Percentiles rank a stretch among this genome's conserved stretches.
Evolutionary conservation across 352 stramenopile genomes (phyloP).

Genomic region (Phytophthora pini): DNA sequence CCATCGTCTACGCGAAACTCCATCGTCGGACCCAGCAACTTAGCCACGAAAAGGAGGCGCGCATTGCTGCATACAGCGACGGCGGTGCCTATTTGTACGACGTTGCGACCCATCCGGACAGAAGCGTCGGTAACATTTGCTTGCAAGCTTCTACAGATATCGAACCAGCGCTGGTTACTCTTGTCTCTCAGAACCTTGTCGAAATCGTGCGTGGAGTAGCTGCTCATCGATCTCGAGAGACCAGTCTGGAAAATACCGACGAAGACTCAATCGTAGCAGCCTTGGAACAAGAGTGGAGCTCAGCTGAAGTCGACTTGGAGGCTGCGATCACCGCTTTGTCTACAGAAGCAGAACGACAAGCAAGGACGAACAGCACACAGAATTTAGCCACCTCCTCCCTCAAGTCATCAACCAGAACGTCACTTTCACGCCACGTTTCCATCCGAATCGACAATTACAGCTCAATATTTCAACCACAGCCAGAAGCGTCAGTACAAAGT

Average conservation of each 20-base stretch:
- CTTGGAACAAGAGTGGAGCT: constrained; percentile 31
- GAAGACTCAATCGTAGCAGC: constrained; percentile 21
- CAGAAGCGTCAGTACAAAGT: constrained; percentile 17
- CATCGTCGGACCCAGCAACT: constrained; percentile 46
- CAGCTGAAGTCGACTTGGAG: constrained; percentile 29
- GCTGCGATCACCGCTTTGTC: constrained; percentile 20
- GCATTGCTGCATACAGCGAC: constrained; percentile 17
- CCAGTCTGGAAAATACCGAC: constrained; percentile 3
- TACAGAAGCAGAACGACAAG: not conserved
- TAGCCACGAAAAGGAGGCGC: constrained; percentile 48
- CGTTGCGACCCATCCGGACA: constrained; percentile 46
- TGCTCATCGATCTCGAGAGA: not conserved
- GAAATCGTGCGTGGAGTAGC: constrained; percentile 37
- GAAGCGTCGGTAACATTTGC: constrained; percentile 73
- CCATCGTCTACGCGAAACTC: constrained; percentile 68
- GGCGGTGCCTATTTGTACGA: constrained; percentile 58
- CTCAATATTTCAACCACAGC: not conserved
- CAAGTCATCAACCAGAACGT: constrained; percentile 8
- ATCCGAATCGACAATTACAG: constrained; percentile 32
- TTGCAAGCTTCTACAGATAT: constrained; percentile 48
- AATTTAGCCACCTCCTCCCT: not conserved
- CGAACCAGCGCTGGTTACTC: constrained; percentile 44
- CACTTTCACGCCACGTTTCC: constrained; percentile 19
- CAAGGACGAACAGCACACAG: not conserved
- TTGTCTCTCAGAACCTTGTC: constrained; percentile 44